Evolutionary conservation across 2,329 filamentous ascomycete species (phyloP).

Genomic region (Macrophomina tecta): DNA sequence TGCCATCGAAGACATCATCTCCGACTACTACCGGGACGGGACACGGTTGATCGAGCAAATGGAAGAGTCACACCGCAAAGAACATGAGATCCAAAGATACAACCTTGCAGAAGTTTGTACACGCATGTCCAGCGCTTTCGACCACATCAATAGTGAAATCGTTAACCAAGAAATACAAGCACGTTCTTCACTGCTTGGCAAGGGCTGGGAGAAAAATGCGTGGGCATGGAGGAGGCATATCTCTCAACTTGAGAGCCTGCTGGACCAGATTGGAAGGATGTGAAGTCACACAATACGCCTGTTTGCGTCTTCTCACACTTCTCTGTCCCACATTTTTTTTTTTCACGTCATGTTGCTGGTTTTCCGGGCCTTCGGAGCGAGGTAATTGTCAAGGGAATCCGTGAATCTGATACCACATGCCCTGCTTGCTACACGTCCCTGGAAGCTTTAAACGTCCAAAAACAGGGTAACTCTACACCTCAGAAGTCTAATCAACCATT

Average conservation of each 20-base stretch:
- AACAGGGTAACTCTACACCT: too few species aligned
- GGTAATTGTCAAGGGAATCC: too few species aligned
- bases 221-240: neutral
- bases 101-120: neutral
- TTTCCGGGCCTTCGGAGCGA: too few species aligned
- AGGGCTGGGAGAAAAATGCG: neutral
- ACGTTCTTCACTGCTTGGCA: neutral
- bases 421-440: too few species aligned
- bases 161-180: neutral
- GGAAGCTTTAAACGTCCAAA: too few species aligned
- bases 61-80: conserved; percentile 46
- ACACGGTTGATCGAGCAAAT: conserved; percentile 51
- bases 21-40: conserved; percentile 52
- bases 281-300: neutral
- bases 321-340: neutral
- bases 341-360: neutral
- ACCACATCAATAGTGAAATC: neutral
- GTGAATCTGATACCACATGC: too few species aligned
- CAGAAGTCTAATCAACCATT: too few species aligned
- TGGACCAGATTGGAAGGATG: neutral
- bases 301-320: neutral
- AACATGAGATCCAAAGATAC: neutral
- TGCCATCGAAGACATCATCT: conserved; percentile 51
- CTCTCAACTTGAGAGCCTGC: neutral
- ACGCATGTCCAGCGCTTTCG: neutral